Conservation (phyloP, 768 basidiomycete genomes). For the Trametes maxima region DNA sequence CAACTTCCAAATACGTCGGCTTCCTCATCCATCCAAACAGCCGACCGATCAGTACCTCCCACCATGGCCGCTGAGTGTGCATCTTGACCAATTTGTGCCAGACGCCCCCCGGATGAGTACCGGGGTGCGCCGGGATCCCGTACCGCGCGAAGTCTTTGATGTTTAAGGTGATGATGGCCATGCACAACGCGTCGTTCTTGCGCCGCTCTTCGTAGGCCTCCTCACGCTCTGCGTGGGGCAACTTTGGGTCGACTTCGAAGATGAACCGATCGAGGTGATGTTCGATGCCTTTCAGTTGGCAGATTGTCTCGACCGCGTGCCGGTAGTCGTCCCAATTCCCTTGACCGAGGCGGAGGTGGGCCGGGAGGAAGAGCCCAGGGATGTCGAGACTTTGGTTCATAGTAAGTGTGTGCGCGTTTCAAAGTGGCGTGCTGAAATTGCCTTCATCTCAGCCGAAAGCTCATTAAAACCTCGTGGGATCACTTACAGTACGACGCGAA, state of each 20-base stretch:
- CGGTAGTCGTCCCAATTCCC: background rate
- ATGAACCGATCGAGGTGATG: background rate
- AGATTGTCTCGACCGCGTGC: constrained; percentile 2
- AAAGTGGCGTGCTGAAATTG: background rate
- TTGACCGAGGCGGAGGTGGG: background rate
- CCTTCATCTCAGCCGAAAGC: background rate
- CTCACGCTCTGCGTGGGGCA: background rate
- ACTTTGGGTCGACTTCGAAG: background rate
- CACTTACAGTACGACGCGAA: too few relatives aligned
- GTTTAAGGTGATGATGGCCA: constrained; percentile 3
- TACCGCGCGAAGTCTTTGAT: background rate
- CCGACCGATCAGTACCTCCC: background rate
- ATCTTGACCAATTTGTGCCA: constrained; percentile 1
- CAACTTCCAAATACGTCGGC: background rate
- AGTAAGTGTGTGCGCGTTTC: background rate
- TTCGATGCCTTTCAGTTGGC: background rate
- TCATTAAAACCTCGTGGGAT: background rate
- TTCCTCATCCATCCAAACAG: background rate
- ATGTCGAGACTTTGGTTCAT: background rate
- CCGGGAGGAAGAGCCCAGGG: constrained; percentile 4
- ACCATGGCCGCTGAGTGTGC: background rate
- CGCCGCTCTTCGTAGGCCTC: background rate
- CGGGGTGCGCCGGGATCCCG: background rate
- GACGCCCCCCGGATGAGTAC: background rate
- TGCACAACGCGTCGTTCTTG: background rate